These are phyloP conservation scores for Thamnidium elegans DNA, from an alignment of 192 early-diverging fungal species.

Conservation along the genomic window DNA sequence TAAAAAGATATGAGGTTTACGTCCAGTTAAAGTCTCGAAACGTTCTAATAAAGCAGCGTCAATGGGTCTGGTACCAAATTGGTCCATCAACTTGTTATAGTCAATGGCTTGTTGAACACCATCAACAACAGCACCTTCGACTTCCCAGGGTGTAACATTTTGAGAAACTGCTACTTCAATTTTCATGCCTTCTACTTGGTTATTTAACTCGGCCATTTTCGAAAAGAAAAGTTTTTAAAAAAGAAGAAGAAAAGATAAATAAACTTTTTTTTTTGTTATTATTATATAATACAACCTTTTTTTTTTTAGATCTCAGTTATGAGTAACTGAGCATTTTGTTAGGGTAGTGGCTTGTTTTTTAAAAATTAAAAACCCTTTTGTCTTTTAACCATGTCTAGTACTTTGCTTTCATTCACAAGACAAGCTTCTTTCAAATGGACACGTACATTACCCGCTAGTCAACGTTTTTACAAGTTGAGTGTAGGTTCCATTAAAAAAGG, in stretches of 20 bases:
- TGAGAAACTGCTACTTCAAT: conserved; percentile 40
- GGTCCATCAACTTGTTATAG: conserved; percentile 85
- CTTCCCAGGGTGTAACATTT: conserved; percentile 88
- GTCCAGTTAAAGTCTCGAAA: conserved; percentile 82
- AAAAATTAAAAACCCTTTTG: too few relatives aligned
- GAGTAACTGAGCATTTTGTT: too few relatives aligned
- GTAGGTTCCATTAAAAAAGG: conserved; percentile 61
- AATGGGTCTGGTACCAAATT: conserved; percentile 86
- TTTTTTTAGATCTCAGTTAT: too few relatives aligned
- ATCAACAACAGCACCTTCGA: conserved; percentile 87
- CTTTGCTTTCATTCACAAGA: too few relatives aligned
- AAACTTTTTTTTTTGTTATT: conserved; percentile 6
- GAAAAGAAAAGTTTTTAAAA: background rate
- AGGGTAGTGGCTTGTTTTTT: too few relatives aligned
- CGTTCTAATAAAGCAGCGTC: conserved; percentile 73
- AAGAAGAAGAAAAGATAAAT: background rate
- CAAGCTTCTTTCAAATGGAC: conserved; percentile 15
- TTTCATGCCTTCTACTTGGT: conserved; percentile 6
- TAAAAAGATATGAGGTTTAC: conserved; percentile 76
- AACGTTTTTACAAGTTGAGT: conserved; percentile 48
- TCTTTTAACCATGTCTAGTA: background rate
- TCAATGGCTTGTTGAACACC: conserved; percentile 86
- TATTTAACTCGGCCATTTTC: conserved; percentile 5
- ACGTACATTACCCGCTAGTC: background rate
- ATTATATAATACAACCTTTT: background rate